Percentiles rank a stretch among this genome's conserved stretches.
These are phyloP conservation scores for Botrytis elliptica DNA, from an alignment of 2,329 filamentous ascomycete species.

Conservation along the genomic window DNA sequence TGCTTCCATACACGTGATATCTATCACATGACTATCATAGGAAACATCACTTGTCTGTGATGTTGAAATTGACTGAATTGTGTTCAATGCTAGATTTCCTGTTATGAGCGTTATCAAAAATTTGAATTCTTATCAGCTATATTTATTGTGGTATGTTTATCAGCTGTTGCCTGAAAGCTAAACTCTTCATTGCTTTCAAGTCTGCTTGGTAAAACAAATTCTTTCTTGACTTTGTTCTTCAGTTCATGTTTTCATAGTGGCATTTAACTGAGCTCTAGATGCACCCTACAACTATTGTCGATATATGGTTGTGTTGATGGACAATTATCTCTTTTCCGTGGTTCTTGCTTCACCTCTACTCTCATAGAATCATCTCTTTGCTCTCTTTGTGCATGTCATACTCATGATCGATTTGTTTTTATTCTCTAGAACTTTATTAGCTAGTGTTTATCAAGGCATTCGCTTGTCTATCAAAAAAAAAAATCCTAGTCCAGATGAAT, in stretches of 20 bases:
- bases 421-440: neutral
- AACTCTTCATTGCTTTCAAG: neutral
- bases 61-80: neutral
- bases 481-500: neutral
- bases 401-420: neutral
- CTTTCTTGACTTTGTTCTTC: neutral
- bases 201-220: neutral
- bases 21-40: neutral
- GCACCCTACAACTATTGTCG: neutral
- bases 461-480: neutral
- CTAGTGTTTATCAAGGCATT: neutral
- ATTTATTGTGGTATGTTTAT: neutral
- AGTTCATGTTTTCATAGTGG: neutral
- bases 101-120: accelerated
- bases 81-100: neutral
- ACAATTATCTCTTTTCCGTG: neutral
- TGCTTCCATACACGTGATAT: neutral
- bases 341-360: neutral
- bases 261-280: neutral
- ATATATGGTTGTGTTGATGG: neutral
- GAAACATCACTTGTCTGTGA: neutral
- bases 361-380: neutral
- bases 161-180: neutral
- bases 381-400: neutral
- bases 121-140: neutral